These are phyloP conservation scores for Penicillium sp. DNA, from an alignment of 2,329 filamentous ascomycete genomes.

Conservation along the genomic window DNA sequence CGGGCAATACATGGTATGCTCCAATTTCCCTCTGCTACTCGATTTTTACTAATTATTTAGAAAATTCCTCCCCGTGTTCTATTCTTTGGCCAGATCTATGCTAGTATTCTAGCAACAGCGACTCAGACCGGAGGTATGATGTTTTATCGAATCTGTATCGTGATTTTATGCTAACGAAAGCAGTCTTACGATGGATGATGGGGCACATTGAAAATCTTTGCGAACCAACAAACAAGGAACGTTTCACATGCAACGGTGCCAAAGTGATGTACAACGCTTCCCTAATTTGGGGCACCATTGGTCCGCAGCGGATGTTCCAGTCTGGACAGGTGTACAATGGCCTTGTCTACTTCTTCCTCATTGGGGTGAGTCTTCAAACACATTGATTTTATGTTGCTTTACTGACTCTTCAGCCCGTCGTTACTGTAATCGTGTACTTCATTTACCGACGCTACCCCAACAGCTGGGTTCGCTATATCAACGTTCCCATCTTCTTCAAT, in stretches of 20 bases:
- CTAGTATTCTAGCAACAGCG: constrained; percentile 34
- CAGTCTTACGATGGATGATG: constrained; percentile 36
- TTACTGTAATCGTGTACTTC: constrained; percentile 31
- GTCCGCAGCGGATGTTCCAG: constrained; percentile 36
- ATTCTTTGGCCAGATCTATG: constrained; percentile 38
- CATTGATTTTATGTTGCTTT: background rate
- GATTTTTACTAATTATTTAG: background rate
- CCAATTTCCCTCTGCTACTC: too few relatives aligned
- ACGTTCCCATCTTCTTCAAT: constrained; percentile 38
- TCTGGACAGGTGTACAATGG: constrained; percentile 32
- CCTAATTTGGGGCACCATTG: constrained; percentile 37
- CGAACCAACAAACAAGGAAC: constrained; percentile 30
- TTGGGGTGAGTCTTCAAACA: constrained; percentile 24
- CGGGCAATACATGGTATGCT: constrained; percentile 33
- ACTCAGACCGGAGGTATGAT: constrained; percentile 34
- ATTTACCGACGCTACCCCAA: constrained; percentile 32
- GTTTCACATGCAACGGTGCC: constrained; percentile 35
- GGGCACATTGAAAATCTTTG: constrained; percentile 33
- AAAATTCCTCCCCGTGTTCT: constrained; percentile 35
- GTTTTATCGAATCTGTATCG: background rate
- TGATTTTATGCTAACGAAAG: background rate
- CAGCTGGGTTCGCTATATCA: constrained; percentile 35
- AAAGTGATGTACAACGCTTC: constrained; percentile 38
- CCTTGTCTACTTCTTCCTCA: constrained; percentile 35
- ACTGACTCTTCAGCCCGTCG: constrained; percentile 24